These are phyloP conservation scores for Psilocybe azurescens DNA, from an alignment of 768 basidiomycete species.

Conservation along the genomic window DNA sequence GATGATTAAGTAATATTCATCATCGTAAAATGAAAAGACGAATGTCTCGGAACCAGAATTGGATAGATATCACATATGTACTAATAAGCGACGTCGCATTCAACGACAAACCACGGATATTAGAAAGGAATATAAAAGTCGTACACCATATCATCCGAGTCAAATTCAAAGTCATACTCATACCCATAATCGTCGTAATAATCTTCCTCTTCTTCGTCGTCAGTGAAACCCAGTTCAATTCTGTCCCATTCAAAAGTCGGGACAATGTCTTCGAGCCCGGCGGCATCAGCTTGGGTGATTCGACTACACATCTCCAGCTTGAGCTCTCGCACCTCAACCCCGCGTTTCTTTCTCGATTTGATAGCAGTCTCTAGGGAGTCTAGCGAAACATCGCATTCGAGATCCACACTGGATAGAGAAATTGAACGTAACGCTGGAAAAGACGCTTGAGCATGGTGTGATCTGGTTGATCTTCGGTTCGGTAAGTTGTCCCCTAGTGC, in stretches of 20 bases:
- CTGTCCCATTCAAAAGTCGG: background rate
- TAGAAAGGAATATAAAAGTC: background rate
- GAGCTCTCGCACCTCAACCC: background rate
- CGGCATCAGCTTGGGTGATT: background rate
- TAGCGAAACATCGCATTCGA: background rate
- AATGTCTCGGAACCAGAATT: too few species aligned
- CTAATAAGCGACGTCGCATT: too few species aligned
- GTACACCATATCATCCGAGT: background rate
- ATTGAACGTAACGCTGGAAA: constrained; percentile 1
- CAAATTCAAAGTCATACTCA: background rate
- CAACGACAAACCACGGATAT: too few species aligned
- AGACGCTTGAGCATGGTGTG: background rate
- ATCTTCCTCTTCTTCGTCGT: background rate
- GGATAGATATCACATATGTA: too few species aligned
- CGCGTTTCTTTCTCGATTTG: constrained; percentile 2
- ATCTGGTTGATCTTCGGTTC: background rate
- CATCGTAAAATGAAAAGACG: too few species aligned
- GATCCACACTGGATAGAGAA: background rate
- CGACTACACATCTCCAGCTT: background rate
- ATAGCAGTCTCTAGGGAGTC: background rate
- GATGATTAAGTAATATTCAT: too few species aligned
- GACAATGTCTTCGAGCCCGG: background rate
- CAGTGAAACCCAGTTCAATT: background rate
- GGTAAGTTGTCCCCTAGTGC: background rate
- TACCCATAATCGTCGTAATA: background rate